These are phyloP conservation scores for Fennellomyces sp. DNA, from an alignment of 371 early-diverging fungal species.

Conservation along the genomic window DNA sequence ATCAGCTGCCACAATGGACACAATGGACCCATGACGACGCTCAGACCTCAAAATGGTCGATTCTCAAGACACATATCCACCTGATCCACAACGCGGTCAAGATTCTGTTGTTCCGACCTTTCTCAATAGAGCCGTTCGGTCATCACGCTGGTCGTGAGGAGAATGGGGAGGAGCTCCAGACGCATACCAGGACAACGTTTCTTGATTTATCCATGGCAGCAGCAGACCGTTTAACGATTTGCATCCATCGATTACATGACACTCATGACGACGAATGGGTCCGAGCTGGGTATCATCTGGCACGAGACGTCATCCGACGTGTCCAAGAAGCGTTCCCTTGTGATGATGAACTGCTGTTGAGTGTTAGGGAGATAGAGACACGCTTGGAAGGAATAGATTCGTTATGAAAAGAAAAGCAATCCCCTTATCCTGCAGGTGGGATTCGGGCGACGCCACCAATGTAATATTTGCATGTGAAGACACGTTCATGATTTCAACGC, in stretches of 20 bases:
- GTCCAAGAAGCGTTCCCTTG: constrained; percentile 32
- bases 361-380: neutral
- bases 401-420: neutral
- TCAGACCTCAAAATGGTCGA: neutral
- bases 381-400: neutral
- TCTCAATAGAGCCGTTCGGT: constrained; percentile 19
- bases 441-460: neutral
- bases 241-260: constrained; percentile 8
- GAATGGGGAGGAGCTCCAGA: constrained; percentile 28
- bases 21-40: constrained; percentile 18
- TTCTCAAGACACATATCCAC: constrained; percentile 28
- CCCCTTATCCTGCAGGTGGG: neutral
- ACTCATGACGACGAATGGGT: constrained; percentile 18
- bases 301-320: constrained; percentile 30
- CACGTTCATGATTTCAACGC: too few species aligned
- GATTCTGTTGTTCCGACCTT: constrained; percentile 43
- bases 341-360: constrained; percentile 31
- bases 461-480: neutral
- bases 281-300: constrained; percentile 17
- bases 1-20: constrained; percentile 33
- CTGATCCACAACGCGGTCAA: constrained; percentile 39
- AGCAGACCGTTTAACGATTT: constrained; percentile 27
- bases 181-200: constrained; percentile 45
- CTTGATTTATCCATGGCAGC: constrained; percentile 39
- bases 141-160: constrained; percentile 1